Evolutionary conservation across 106 monocot species (phyloP), one percentile per base, ranked within the genome.

Genomic region (Dactylorhiza incarnata): DNA sequence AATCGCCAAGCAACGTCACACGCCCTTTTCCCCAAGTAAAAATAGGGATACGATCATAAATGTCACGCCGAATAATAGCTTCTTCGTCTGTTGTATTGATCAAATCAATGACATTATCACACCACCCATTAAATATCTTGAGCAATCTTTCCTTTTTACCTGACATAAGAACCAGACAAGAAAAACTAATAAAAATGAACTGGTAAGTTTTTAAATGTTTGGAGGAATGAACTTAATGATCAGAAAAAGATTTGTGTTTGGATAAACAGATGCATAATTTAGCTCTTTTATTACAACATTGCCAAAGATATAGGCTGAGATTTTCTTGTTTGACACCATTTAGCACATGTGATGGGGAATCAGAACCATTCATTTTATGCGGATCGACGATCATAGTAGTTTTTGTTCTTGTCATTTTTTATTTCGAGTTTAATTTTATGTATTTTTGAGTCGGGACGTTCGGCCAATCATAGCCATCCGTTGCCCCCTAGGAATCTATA

Each of bases 1-100:
- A 94, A 76, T 99, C 99, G 7, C 99, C 99, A 49, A 99, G 87
- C 85, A 99, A 88, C 52, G 91, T 99, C 14, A 92, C 89, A 51
- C 89, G 78, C 54, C 99, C 99, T 73, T 87, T 94, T 52, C 94
- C 94, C 99, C 99, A 99, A 23, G 74, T 94, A 19, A 92, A 77
- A 66, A 86, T 85, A 66, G 99, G 99, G 49, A 83, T 20, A 13
- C 91, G 88, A 72, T 99, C 99, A 82, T 94, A 99, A 59, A 99
- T 99, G 73, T 99, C 99, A 79, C 99, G 94, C 58, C 99, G 89
- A 73, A 99, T 82, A 83, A 99, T 88, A n/a, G 74, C 89, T 7
- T 94, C 87, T 71, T 99, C 99, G 45, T 99, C 85, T 22, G 99
- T 99, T 73, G 94, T 89, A 83, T 78, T 74, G 82, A 99, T 52